Evolutionary conservation across 1,284 basidiomycete genomes (phyloP).

Genomic region (Xerocomus amazonicus): DNA sequence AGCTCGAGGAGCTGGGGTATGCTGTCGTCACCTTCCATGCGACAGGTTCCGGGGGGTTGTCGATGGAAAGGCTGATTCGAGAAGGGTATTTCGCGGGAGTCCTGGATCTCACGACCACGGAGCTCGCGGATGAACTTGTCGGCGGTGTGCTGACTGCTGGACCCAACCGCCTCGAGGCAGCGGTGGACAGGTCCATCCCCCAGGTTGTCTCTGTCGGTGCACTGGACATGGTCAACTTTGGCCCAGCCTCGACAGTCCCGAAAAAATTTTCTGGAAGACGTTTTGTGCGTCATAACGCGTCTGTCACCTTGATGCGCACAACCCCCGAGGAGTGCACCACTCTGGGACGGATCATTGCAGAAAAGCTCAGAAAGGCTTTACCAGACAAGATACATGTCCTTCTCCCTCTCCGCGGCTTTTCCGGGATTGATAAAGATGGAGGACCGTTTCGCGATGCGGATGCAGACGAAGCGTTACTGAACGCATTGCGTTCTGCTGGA

Average conservation of each 20-base stretch:
- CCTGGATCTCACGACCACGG: conserved; percentile 30
- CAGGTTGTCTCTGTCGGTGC: conserved; percentile 29
- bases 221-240: conserved; percentile 33
- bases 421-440: conserved; percentile 19
- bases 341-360: conserved; percentile 20
- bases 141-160: conserved; percentile 27
- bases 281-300: conserved; percentile 23
- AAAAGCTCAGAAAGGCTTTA: conserved; percentile 20
- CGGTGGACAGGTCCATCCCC: conserved; percentile 14
- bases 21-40: conserved; percentile 27
- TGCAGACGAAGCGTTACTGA: conserved; percentile 23
- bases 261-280: conserved; percentile 13
- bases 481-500: conserved; percentile 12
- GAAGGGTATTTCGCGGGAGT: conserved; percentile 25
- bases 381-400: conserved; percentile 18
- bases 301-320: conserved; percentile 31
- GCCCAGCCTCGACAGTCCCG: conserved; percentile 20
- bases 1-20: conserved; percentile 26
- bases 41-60: conserved; percentile 26
- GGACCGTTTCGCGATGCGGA: conserved; percentile 25
- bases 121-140: conserved; percentile 30
- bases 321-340: conserved; percentile 21
- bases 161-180: conserved; percentile 26
- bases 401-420: conserved; percentile 27
- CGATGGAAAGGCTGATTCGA: conserved; percentile 30